A percentile compares a stretch with the other conserved stretches of the same genome.
phyloP scores from a whole-genome alignment of 108 stramenopile genomes.

The Fragilariopsis cylindrus region DNA sequence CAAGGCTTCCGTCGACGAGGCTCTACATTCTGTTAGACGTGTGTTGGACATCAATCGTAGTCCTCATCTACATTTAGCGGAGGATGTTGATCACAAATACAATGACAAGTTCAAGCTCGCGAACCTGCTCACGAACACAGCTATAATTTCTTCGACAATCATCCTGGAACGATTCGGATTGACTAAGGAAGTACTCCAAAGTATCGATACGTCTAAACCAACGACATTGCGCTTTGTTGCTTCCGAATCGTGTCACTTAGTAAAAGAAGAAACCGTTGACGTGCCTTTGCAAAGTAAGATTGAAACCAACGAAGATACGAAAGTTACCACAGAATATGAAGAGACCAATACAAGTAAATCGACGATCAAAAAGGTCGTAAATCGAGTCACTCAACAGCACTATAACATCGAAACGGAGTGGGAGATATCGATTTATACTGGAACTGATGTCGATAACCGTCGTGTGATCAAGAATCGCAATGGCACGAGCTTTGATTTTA shows the following conservation, averaged over 20 bases:
- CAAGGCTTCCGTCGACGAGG: constrained; percentile 29
- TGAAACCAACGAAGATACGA: constrained; percentile 4
- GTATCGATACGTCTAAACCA: constrained; percentile 25
- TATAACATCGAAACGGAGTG: constrained; percentile 42
- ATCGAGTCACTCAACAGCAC: constrained; percentile 53
- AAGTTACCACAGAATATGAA: background rate
- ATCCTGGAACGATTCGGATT: constrained; percentile 68
- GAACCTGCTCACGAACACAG: constrained; percentile 57
- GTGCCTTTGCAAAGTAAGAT: constrained; percentile 1
- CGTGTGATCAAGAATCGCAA: constrained; percentile 41
- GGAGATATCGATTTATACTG: constrained; percentile 46
- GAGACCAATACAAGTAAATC: constrained; percentile 10
- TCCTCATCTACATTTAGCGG: constrained; percentile 33
- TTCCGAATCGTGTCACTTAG: constrained; percentile 37
- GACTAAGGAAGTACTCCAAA: constrained; percentile 33
- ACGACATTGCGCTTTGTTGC: constrained; percentile 65
- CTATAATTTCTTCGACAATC: constrained; percentile 63
- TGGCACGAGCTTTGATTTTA: background rate
- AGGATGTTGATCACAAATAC: constrained; percentile 64
- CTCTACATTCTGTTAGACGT: constrained; percentile 32
- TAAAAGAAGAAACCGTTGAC: constrained; percentile 50
- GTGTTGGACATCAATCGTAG: constrained; percentile 45
- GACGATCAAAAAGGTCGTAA: constrained; percentile 30
- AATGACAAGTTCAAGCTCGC: constrained; percentile 74
- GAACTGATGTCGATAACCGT: constrained; percentile 37